Base-by-base conservation (phyloP, 2,329 filamentous ascomycete genomes). In the Aspergillus flavus region DNA sequence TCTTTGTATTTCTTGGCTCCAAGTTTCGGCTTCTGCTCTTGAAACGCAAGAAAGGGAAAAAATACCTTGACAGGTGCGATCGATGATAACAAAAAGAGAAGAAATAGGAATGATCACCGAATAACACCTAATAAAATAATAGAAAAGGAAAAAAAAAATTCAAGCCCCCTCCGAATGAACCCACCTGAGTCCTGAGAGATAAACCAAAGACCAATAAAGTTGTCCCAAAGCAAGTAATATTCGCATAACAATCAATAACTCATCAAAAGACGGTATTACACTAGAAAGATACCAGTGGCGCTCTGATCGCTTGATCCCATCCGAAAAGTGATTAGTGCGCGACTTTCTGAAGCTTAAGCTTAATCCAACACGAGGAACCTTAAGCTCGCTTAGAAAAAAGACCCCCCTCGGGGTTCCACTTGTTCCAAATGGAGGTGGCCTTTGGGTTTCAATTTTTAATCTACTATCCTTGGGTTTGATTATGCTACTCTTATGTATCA, bases 291-390 rank as follows among this genome's bases (percentile, higher is more conserved):
- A 72, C 66, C 56, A 59, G 72, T 74, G 71, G 73, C 73, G 73
- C 71, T 72, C 70, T 72, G 74, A 72, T 76, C 72, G 69, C 71
- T 71, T 66, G 67, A 66, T 65, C 61, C 66, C 64, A 64, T 45
- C 64, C 62, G 61, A 65, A 72, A 70, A 67, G 58, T 68, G 69
- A 70, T 73, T 78, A 75, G 75, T 73, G 74, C 71, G 69, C 66
- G 66, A 70, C 72, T 74, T 71, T 67, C 66, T 69, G 73, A 75
- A 78, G 75, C 76, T 79, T 79, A 79, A 79, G 77, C 76, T 79
- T 79, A 79, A 79, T 78, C 75, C 75, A 72, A 79, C 77, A 78
- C 76, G 75, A 78, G 76, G 75, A 75, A 76, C 71, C 72, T 74
- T 75, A 75, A 75, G 71, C 73, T 75, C 72, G 73, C 72, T 75